Evolutionary conservation across 305 asterid species (phyloP).

Genomic region (Fraxinus baroniana): DNA sequence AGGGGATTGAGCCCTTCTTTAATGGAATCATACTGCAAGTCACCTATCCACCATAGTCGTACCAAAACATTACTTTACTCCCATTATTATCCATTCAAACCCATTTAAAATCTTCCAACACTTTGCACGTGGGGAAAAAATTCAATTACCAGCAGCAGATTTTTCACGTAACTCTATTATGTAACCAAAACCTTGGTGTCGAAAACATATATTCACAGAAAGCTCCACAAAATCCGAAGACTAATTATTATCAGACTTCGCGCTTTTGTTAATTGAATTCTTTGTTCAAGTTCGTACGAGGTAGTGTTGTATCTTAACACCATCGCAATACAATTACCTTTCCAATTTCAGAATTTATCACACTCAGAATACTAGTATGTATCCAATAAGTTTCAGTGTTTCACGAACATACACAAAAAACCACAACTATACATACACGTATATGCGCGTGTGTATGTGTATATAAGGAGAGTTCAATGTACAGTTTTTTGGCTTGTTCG

Average conservation of each 20-base stretch:
- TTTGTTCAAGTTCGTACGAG: neutral
- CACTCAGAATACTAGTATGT: neutral
- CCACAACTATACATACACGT: neutral
- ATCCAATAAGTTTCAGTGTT: neutral
- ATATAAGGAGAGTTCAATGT: neutral
- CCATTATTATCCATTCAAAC: neutral
- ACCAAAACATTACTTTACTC: neutral
- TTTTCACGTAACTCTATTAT: neutral
- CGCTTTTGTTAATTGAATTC: neutral
- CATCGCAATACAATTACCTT: neutral
- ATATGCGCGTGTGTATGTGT: neutral
- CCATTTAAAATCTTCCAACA: neutral
- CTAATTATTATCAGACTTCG: neutral
- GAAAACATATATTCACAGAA: neutral
- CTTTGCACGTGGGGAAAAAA: neutral
- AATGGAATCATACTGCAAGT: neutral
- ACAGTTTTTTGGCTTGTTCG: constrained; percentile 72
- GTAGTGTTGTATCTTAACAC: neutral
- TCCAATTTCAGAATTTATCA: neutral
- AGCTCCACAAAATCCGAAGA: neutral
- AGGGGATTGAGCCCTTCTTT: neutral
- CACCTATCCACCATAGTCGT: neutral
- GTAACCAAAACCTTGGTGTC: neutral
- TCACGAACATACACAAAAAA: neutral
- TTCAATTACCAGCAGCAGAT: neutral